phyloP scores from a whole-genome alignment of 2,329 filamentous ascomycete species.

The Neospermospora avenae region DNA sequence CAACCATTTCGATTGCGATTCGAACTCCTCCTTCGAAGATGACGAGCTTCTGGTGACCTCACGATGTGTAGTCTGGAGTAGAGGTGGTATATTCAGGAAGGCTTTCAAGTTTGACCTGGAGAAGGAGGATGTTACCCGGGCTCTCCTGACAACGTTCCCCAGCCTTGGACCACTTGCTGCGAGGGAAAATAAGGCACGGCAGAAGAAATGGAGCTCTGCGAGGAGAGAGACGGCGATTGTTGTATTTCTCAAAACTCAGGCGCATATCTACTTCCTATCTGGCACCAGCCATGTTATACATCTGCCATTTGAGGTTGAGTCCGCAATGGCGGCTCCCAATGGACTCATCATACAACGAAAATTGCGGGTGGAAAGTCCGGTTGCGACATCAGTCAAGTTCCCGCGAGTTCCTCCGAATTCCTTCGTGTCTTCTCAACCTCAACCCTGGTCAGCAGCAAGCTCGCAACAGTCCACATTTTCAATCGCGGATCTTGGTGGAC shows the following conservation, averaged over 20 bases:
- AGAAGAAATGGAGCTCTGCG: constrained; percentile 29
- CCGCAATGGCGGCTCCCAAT: constrained; percentile 74
- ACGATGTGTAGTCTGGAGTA: constrained; percentile 66
- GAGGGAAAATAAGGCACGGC: constrained; percentile 21
- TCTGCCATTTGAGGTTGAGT: constrained; percentile 91
- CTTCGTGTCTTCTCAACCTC: constrained; percentile 69
- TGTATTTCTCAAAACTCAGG: constrained; percentile 87
- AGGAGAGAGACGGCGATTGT: constrained; percentile 66
- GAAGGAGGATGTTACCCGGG: constrained; percentile 81
- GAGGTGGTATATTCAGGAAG: constrained; percentile 79
- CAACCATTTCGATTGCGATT: constrained; percentile 48
- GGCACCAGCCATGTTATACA: constrained; percentile 87
- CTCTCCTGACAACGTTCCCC: constrained; percentile 77
- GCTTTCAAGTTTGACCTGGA: constrained; percentile 84
- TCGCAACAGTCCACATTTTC: constrained; percentile 53
- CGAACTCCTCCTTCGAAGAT: constrained; percentile 32
- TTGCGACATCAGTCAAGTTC: constrained; percentile 52
- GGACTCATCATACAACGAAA: constrained; percentile 87
- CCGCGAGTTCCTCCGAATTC: constrained; percentile 74
- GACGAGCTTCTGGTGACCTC: constrained; percentile 35
- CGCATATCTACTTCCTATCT: constrained; percentile 86
- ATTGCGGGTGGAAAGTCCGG: constrained; percentile 49
- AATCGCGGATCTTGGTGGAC: constrained; percentile 53
- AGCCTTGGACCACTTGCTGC: constrained; percentile 35
- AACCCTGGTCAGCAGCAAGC: constrained; percentile 46